Percentiles rank a stretch among this genome's conserved stretches.
Evolutionary conservation across 345 rosid species (phyloP).

Genomic region (Microthlaspi erraticum): DNA sequence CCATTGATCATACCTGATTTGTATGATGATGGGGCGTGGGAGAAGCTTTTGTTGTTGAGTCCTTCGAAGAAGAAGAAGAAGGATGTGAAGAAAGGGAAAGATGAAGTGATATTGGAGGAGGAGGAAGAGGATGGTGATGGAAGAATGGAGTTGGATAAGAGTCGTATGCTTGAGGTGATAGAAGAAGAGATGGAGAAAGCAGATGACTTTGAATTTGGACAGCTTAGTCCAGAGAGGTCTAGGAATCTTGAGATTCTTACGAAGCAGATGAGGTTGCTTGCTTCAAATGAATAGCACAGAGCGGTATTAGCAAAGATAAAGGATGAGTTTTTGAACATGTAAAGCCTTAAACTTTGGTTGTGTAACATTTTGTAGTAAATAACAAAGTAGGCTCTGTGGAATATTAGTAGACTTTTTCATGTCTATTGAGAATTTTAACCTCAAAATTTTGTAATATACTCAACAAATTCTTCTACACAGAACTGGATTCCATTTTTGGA

Average conservation of each 20-base stretch:
- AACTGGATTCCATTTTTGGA: too few relatives aligned
- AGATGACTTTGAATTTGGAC: conserved; percentile 48
- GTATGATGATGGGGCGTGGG: conserved; percentile 80
- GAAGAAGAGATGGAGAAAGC: conserved; percentile 56
- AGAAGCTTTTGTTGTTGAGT: conserved; percentile 62
- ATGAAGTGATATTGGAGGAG: conserved; percentile 41
- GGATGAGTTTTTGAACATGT: conserved; percentile 30
- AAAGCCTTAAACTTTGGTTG: conserved; percentile 18
- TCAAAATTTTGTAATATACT: too few relatives aligned
- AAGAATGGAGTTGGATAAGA: conserved; percentile 38
- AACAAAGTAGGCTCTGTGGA: conserved; percentile 15
- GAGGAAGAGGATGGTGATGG: conserved; percentile 42
- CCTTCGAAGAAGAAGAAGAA: conserved; percentile 49
- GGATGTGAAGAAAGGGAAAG: conserved; percentile 36
- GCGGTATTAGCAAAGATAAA: background rate
- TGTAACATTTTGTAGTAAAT: background rate
- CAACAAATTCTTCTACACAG: too few relatives aligned
- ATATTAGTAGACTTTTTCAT: background rate
- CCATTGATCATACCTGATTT: conserved; percentile 70
- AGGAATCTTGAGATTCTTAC: conserved; percentile 59
- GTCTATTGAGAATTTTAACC: too few relatives aligned
- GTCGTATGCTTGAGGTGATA: conserved; percentile 51
- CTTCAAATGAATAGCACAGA: conserved; percentile 46
- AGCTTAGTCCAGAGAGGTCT: conserved; percentile 50
- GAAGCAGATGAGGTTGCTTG: conserved; percentile 57